Conservation (phyloP, 164 flowering plant species). For the Buxus sempervirens region DNA sequence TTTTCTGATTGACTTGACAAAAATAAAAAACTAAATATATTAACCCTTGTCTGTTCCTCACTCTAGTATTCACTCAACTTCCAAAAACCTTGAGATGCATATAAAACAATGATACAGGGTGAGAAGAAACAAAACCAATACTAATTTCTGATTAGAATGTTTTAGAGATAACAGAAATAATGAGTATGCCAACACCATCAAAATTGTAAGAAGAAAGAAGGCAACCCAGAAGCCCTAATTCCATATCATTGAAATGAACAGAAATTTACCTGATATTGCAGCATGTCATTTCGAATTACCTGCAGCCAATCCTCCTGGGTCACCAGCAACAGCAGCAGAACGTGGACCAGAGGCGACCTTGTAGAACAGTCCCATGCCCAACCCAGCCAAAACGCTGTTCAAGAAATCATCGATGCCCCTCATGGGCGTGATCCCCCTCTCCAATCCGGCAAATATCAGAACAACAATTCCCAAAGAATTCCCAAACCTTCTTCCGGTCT, state of each 20-base stretch:
- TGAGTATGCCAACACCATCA: not conserved
- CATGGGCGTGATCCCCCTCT: conserved; percentile 43
- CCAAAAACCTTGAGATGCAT: no score
- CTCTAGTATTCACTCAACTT: no score
- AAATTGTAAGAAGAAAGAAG: not conserved
- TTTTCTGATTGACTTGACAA: no score
- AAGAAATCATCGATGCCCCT: conserved; percentile 59
- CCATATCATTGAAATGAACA: not conserved
- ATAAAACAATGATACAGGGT: no score
- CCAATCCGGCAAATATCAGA: conserved; percentile 55
- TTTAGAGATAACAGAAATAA: not conserved
- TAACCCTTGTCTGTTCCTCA: no score
- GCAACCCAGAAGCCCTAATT: not conserved
- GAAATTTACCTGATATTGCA: conserved; percentile 28
- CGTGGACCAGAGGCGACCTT: conserved; percentile 63
- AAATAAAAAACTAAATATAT: no score
- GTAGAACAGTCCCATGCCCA: conserved; percentile 75
- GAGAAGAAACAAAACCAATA: no score
- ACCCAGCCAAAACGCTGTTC: conserved; percentile 65
- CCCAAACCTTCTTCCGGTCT: conserved; percentile 39
- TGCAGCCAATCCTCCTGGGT: conserved; percentile 65
- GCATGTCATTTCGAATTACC: conserved; percentile 67
- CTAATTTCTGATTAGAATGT: conserved; percentile 1
- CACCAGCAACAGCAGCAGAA: conserved; percentile 79
- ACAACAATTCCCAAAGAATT: conserved; percentile 51